Base-by-base conservation (phyloP, 1,284 basidiomycete species). In the Trametes pubescens region DNA sequence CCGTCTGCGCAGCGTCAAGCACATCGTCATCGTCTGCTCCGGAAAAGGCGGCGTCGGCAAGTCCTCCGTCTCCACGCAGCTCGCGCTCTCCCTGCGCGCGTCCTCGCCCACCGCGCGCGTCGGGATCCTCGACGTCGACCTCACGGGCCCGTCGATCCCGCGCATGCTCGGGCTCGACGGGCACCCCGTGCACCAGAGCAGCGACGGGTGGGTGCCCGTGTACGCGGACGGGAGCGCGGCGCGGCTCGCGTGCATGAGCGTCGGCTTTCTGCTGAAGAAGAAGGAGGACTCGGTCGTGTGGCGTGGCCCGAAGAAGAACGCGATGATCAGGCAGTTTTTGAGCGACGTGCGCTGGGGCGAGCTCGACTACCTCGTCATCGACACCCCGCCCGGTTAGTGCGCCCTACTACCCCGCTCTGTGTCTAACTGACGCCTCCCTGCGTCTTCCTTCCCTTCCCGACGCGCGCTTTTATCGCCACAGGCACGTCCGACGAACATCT, bases 221-320 rank as follows among this genome's bases (percentile, higher is more conserved):
- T 99, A 97, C 75, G 93, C 92, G 2, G 94, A 96, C 77, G 87
- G 75, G n/a, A 74, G 75, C 29, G 85, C 84, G 59, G 85, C 88
- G 46, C 80, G 93, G 66, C 78, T 99, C 60, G 92, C 91, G 7
- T 96, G 95, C 74, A 99, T 99, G 98, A 95, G 92, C 73, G 96
- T 99, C 14, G 98, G 96, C 2, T 99, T 99, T 76, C 79, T 99
- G 71, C 79, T 99, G 65, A 93, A 94, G 78, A 91, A 90, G 72
- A 91, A 90, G 72, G 93, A 93, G 57, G 96, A 98, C 75, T 93
- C 91, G 16, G 95, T 99, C 40, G 94, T 99, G 0, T 99, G 98
- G 98, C 82, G 98, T 70, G 98, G 98, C 0, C 98, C 98, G 38
- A 99, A 99, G 86, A 99, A 99, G 86, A 98, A 98, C 73, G 98